A percentile compares a stretch with the other conserved stretches of the same genome.
Evolutionary conservation across 495 filamentous ascomycete species (phyloP).

Genomic region (Chaetomidium leptoderma): DNA sequence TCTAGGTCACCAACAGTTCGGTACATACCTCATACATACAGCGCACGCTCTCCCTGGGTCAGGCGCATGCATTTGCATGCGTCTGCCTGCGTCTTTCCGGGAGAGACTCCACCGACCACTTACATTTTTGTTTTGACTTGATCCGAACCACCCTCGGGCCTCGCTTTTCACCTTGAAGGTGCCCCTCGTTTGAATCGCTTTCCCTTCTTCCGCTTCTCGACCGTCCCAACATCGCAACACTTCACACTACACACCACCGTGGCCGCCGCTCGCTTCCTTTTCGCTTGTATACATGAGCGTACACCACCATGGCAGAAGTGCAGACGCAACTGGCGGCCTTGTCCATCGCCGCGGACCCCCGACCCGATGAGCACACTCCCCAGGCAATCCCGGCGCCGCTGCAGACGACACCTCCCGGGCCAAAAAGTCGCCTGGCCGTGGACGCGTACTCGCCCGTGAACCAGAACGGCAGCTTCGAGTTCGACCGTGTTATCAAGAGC

Average conservation of each 20-base stretch:
- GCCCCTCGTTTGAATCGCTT: constrained; percentile 23
- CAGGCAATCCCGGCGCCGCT: constrained; percentile 24
- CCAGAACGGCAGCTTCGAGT: constrained; percentile 91
- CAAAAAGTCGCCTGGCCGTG: constrained; percentile 23
- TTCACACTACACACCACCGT: background rate
- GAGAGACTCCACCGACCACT: background rate
- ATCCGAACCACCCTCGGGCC: background rate
- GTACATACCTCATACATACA: background rate
- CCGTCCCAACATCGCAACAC: background rate
- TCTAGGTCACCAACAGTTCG: constrained; percentile 1
- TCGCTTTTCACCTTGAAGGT: constrained; percentile 19
- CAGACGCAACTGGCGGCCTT: constrained; percentile 25
- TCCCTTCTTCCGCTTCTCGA: constrained; percentile 10
- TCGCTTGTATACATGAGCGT: constrained; percentile 14
- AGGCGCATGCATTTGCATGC: background rate
- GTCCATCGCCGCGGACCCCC: constrained; percentile 20
- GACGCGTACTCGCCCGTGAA: constrained; percentile 62
- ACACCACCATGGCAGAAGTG: constrained; percentile 30
- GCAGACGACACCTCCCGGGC: constrained; percentile 16
- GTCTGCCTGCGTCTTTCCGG: background rate
- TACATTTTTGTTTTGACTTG: background rate
- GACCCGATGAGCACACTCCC: constrained; percentile 17
- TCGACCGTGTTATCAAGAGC: constrained; percentile 86
- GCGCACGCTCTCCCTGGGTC: background rate
- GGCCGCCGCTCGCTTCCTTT: background rate